Evolutionary conservation across 225 moss, liverwort and hornwort species (phyloP), one percentile per base, ranked within the genome.

Genomic region (Marchantia polymorpha): DNA sequence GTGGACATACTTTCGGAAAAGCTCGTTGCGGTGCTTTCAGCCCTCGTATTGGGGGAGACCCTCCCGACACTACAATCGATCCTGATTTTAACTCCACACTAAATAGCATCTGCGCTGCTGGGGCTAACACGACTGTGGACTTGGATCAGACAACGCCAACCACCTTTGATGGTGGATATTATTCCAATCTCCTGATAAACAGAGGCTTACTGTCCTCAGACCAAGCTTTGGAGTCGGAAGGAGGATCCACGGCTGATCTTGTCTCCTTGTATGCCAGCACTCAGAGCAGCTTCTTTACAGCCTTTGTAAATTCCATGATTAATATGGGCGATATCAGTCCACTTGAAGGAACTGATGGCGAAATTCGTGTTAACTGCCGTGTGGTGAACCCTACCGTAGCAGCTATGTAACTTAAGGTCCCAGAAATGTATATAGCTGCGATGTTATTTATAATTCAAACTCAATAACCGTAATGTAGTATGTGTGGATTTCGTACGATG

Each of bases 61-160:
- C 68, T 68, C 14, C 19, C 9, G 39, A 39, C 39, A 12, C 56
- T 56, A 13, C 56, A 56, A 56, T 56, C 56, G 56, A 56, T 56
- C 56, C 56, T 56, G 56, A 56, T 19, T 56, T 1, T 56, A 56
- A 56, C 9, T 3, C 56, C 19, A 56, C 56, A 3, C 56, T 56
- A 2, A 56, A 56, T 19, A 56, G 56, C 56, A 56, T 56, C 56
- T 56, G 56, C 19, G 13, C 56, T 56, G 56, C 56, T 56, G 56
- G 56, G 56, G 56, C 14, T 13, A 19, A 56, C 19, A 14, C n/a
- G 15, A 12, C 69, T n/a, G 74, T 79, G 49, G 16, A 84, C 50
- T 59, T 93, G 80, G 92, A 90, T 75, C 56, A 8, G 7, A 12
- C 0, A 0, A 86, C 89, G 0, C 81, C 82, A 12, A 80, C 84